Evolutionary conservation across 1,284 basidiomycete genomes (phyloP), one percentile per base, ranked within the genome.

Genomic region (Erythrobasidium hasegawianum): DNA sequence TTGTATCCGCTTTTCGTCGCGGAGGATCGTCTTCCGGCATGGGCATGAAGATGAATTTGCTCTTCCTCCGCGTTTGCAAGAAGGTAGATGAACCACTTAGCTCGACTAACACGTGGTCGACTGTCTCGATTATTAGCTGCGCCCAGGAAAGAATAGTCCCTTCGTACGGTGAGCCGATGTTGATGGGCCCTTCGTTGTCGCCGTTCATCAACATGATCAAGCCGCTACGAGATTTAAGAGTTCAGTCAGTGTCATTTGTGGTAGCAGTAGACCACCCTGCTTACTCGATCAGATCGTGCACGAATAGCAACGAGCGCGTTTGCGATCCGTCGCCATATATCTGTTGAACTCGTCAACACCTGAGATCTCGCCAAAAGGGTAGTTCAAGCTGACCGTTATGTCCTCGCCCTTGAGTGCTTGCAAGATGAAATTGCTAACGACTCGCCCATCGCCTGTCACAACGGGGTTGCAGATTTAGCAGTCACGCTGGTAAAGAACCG

Each of bases 381-480:
- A 18, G 11, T 11, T 13, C n/a, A n/a, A 13, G 41, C 62, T 50
- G n/a, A 65, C 88, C 56, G 93, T 96, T 82, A 98, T 86, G 77
- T 96, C 89, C 79, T 97, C 87, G 57, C 92, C 93, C 73, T 88
- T 88, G 66, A 98, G 85, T 9, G 94, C 95, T 75, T 97, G 94
- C 62, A 97, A 88, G 76, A 97, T 95, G 78, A 98, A 97, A 81
- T 97, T 97, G 76, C 91, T 95, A 39, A 98, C 95, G 67, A 98
- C 92, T 67, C 95, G 88, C 24, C 95, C 95, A 75, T 94, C 93
- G 96, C 93, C 49, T 33, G 33, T 33, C 4, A 33, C 5, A 11
- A 5, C 33, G 33, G 33, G 5, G 5, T 5, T 5, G 4, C 33
- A 33, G 33, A n/a, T n/a, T n/a, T n/a, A n/a, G n/a, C n/a, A n/a